A percentile compares a stretch with the other conserved stretches of the same genome.
These are phyloP conservation scores for Fusarium sarcochroum DNA, from an alignment of 2,329 filamentous ascomycete genomes.

Conservation along the genomic window DNA sequence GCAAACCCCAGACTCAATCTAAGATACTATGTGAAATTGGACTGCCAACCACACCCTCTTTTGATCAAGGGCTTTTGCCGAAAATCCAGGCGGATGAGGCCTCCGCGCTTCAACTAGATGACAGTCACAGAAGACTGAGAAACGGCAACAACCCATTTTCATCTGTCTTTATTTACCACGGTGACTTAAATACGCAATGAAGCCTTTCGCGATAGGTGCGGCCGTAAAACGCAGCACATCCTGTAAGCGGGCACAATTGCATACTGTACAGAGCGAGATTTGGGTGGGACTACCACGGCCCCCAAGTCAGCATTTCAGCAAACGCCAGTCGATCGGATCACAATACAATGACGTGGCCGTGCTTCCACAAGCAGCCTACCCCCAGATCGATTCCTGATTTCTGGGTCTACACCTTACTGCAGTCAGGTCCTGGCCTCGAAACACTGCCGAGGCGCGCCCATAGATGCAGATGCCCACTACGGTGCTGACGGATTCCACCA, in stretches of 20 bases:
- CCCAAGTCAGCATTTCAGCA: conserved; percentile 29
- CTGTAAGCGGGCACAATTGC: conserved; percentile 26
- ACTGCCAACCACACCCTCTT: conserved; percentile 5
- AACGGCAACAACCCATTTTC: conserved; percentile 19
- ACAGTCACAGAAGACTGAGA: conserved; percentile 7
- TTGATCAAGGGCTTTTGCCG: conserved; percentile 1
- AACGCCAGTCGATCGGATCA: conserved; percentile 47
- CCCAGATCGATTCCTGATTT: conserved; percentile 45
- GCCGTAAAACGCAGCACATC: conserved; percentile 6
- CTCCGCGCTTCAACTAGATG: conserved; percentile 3
- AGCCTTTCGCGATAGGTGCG: conserved; percentile 20
- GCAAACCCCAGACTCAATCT: conserved; percentile 35
- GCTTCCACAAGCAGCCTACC: conserved; percentile 26
- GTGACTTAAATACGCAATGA: conserved; percentile 26
- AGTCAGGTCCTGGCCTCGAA: conserved; percentile 33
- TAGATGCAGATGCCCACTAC: conserved; percentile 26
- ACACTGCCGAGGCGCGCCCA: conserved; percentile 36
- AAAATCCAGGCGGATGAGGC: conserved; percentile 20
- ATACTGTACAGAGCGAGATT: conserved; percentile 30
- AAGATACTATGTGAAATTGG: conserved; percentile 24
- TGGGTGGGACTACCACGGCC: conserved; percentile 32
- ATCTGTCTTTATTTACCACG: conserved; percentile 34
- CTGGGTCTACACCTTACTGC: conserved; percentile 34
- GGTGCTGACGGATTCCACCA: conserved; percentile 35
- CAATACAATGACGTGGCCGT: conserved; percentile 48